Evolutionary conservation across 768 basidiomycete species (phyloP).

Genomic region (Cystofilobasidium macerans): DNA sequence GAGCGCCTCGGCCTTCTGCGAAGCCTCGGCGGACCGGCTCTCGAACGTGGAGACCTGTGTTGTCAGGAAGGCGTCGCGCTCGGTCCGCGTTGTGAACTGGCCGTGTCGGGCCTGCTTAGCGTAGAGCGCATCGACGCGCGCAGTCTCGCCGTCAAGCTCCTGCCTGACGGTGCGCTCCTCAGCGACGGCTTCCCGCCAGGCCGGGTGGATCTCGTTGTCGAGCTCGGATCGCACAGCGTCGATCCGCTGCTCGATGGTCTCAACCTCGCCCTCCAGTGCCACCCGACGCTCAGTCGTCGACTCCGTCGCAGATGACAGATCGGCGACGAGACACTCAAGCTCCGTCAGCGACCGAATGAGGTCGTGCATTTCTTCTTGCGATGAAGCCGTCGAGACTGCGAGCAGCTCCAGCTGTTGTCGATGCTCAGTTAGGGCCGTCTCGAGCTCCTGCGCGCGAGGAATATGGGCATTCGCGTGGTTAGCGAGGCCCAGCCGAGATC

Average conservation of each 20-base stretch:
- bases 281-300: conserved; percentile 56
- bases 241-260: conserved; percentile 52
- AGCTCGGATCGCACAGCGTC: conserved; percentile 53
- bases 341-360: conserved; percentile 74
- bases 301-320: conserved; percentile 57
- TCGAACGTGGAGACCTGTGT: conserved; percentile 65
- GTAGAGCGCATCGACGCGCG: conserved; percentile 61
- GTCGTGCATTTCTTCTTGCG: conserved; percentile 73
- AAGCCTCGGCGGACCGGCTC: conserved; percentile 48
- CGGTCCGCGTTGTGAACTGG: conserved; percentile 69
- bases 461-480: too few relatives aligned
- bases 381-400: conserved; percentile 57
- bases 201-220: conserved; percentile 50
- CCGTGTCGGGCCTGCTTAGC: conserved; percentile 81
- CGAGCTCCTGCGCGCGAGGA: conserved; percentile 49
- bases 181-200: conserved; percentile 53
- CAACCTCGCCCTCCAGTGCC: conserved; percentile 56
- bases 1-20: conserved; percentile 48
- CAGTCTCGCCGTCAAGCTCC: conserved; percentile 63
- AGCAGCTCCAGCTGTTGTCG: conserved; percentile 64
- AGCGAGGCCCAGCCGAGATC: too few relatives aligned
- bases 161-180: conserved; percentile 43
- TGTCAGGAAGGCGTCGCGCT: conserved; percentile 72
- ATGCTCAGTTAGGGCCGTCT: conserved; percentile 57
- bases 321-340: conserved; percentile 68